A percentile compares a stretch with the other conserved stretches of the same genome.
phyloP scores from a whole-genome alignment of 805 yeast genomes.

The Brettanomyces custersianus region DNA sequence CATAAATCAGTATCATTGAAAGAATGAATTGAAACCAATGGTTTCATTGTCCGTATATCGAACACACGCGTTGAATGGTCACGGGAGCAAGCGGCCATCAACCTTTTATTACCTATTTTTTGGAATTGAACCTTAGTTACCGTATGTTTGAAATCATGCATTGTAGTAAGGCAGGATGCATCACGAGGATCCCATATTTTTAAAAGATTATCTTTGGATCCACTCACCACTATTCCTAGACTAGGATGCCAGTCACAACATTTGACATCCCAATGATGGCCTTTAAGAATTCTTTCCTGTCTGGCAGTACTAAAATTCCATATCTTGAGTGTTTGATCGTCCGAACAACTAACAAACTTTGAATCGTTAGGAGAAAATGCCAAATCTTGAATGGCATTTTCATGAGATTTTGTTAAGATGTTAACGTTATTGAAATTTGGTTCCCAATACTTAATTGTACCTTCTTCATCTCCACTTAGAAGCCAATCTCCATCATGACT shows the following conservation, averaged over 20 bases:
- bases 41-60: constrained; percentile 81
- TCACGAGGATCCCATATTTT: constrained; percentile 95
- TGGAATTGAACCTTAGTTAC: constrained; percentile 83
- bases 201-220: constrained; percentile 89
- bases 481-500: constrained; percentile 93
- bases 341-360: constrained; percentile 89
- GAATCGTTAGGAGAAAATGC: constrained; percentile 86
- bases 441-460: constrained; percentile 91
- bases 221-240: constrained; percentile 79
- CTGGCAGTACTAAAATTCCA: constrained; percentile 90
- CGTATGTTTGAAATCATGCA: constrained; percentile 91
- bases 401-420: constrained; percentile 58
- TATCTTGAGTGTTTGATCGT: constrained; percentile 81
- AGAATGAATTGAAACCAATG: constrained; percentile 62
- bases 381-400: constrained; percentile 77
- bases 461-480: constrained; percentile 88
- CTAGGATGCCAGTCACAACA: constrained; percentile 95
- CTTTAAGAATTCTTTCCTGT: constrained; percentile 71
- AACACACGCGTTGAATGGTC: constrained; percentile 84
- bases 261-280: constrained; percentile 99
- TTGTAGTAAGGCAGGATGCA: constrained; percentile 62
- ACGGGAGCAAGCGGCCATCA: constrained; percentile 79
- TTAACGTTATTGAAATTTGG: constrained; percentile 96
- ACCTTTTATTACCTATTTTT: constrained; percentile 52
- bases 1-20: constrained; percentile 71